Evolutionary conservation across 345 rosid genomes (phyloP), one percentile per base, ranked within the genome.

Genomic region (Moricandia arvensis): DNA sequence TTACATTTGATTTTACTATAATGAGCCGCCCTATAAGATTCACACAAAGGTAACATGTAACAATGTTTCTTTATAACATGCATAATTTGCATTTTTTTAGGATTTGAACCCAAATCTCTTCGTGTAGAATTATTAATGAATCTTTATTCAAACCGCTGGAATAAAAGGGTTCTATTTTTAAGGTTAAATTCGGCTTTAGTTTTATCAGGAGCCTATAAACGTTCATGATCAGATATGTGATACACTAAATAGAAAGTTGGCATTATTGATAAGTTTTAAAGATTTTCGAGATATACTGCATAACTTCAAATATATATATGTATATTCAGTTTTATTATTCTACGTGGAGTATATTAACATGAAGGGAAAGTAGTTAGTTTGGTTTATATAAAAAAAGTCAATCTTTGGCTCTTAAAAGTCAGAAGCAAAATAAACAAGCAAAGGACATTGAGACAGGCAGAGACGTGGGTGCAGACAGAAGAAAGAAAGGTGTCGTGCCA

Each of bases 391-490:
- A 27, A 66, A 45, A 45, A 43, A 47, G 49, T 17, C 62, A 68
- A 68, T 10, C 7, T 53, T 33, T 57, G 73, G 53, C 6, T 55
- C 51, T 0, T 15, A 34, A 49, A 75, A 68, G 69, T 9, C 27
- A 68, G 60, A 63, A 61, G 13, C 16, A 69, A 69, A 45, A 62
- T 8, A 62, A 76, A 62, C 3, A 61, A 51, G 15, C 0, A 47
- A 26, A 21, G 27, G 57, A n/a, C 16, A 29, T 8, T 7, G 2
- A 30, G 80, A 71, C 72, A 77, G 76, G 67, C 18, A 59, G 68
- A 72, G 76, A 77, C 76, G 80, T 77, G 80, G 72, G 80, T 54
- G 75, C 76, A 71, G 66, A 63, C 80, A 77, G 76, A 9, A 59
- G 63, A 72, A 58, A 8, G 43, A 51, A 59, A 72, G 76, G 29